Conservation (phyloP, 2,329 filamentous ascomycete genomes). For the Fonsecaea pugnacius region DNA sequence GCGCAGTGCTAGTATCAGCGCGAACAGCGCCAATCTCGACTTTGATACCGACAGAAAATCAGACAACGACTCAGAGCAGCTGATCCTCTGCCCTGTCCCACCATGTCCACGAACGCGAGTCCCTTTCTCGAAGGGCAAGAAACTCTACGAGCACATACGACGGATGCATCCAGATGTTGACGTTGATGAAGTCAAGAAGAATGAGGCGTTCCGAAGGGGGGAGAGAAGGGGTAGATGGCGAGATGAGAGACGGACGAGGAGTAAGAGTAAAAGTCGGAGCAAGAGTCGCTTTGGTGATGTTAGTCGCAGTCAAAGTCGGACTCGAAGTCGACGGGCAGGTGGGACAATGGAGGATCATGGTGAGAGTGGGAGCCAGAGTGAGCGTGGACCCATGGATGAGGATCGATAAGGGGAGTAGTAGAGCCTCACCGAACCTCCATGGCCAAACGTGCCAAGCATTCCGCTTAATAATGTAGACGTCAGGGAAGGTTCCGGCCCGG, state of each 20-base stretch:
- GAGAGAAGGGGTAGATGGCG: conserved; percentile 30
- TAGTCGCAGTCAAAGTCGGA: neutral
- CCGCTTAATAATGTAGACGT: neutral
- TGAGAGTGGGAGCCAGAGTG: neutral
- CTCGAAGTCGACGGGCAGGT: neutral
- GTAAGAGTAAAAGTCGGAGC: conserved; percentile 15
- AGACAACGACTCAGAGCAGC: conserved; percentile 1
- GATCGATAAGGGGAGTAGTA: too few relatives aligned
- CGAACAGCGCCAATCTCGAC: conserved; percentile 18
- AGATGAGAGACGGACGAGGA: conserved; percentile 24
- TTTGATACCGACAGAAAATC: neutral
- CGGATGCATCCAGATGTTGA: conserved; percentile 37
- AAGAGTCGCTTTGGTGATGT: neutral
- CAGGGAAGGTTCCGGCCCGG: neutral
- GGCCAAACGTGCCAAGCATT: neutral
- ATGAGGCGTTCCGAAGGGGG: conserved; percentile 24
- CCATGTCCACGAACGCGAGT: conserved; percentile 24
- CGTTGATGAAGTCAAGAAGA: conserved; percentile 31
- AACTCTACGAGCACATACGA: conserved; percentile 36
- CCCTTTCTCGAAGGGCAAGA: conserved; percentile 29
- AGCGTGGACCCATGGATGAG: neutral
- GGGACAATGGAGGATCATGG: neutral
- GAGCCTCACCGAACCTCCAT: too few relatives aligned
- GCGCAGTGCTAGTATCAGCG: conserved; percentile 16
- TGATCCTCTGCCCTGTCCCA: conserved; percentile 34